Evolutionary conservation across 805 yeast species (phyloP).

Genomic region (Starmerella davenportii): DNA sequence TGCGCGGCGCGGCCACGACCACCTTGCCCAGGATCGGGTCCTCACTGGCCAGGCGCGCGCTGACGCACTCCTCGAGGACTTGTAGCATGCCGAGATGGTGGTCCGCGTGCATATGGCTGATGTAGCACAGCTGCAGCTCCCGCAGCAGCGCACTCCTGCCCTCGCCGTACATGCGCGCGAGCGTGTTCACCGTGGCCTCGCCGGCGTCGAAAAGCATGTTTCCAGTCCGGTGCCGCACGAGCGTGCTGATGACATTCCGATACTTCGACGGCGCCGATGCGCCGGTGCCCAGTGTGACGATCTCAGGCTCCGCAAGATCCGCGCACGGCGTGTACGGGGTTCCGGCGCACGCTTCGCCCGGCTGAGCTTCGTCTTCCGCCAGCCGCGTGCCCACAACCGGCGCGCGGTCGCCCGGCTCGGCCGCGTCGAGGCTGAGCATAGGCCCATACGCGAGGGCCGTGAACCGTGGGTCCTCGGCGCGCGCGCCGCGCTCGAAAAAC

Average conservation of each 20-base stretch:
- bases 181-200: conserved; percentile 67
- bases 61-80: conserved; percentile 47
- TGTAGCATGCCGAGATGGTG: conserved; percentile 78
- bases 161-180: conserved; percentile 44
- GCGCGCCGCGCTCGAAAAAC: conserved; percentile 6
- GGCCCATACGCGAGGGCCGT: conserved; percentile 4
- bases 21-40: not conserved
- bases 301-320: conserved; percentile 26
- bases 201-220: conserved; percentile 78
- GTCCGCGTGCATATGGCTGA: conserved; percentile 92
- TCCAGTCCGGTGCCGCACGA: conserved; percentile 48
- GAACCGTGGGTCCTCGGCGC: not conserved
- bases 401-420: not conserved
- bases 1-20: not conserved
- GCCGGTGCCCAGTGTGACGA: conserved; percentile 78
- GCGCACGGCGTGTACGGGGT: not conserved
- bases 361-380: not conserved
- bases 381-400: not conserved
- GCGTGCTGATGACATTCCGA: conserved; percentile 69
- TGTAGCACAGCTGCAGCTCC: conserved; percentile 47
- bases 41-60: conserved; percentile 1
- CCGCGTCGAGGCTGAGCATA: conserved; percentile 4
- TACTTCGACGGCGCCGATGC: conserved; percentile 72
- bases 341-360: not conserved
- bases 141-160: conserved; percentile 30